Evolutionary conservation across 2,329 filamentous ascomycete species (phyloP).

Genomic region (Madurella mycetomatis): DNA sequence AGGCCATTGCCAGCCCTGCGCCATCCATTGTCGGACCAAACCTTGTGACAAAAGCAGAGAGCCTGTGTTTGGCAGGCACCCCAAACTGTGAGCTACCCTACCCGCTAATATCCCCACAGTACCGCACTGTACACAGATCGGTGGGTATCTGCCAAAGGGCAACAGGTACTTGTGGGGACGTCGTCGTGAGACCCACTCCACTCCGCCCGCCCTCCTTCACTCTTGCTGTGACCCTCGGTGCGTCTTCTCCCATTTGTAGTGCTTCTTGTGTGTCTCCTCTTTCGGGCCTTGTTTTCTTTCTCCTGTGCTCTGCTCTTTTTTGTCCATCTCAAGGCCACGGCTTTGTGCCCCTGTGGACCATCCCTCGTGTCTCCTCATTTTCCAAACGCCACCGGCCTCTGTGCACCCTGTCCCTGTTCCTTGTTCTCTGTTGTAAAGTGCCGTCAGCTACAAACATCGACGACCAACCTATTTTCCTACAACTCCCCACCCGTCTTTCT

Average conservation of each 20-base stretch:
- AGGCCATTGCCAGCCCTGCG: slow-evolving; percentile 8
- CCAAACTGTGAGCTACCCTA: slow-evolving; percentile 5
- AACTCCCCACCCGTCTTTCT: background rate
- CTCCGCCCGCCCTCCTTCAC: slow-evolving; percentile 17
- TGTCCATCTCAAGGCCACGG: slow-evolving; percentile 10
- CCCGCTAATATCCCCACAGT: background rate
- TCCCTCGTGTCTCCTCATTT: slow-evolving; percentile 15
- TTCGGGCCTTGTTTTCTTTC: slow-evolving; percentile 16
- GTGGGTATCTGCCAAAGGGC: background rate
- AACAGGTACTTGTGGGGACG: slow-evolving; percentile 6
- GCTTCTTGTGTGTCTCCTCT: slow-evolving; percentile 4
- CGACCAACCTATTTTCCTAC: background rate
- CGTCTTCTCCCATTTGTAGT: slow-evolving; percentile 14
- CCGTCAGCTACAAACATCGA: background rate
- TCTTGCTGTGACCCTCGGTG: slow-evolving; percentile 17
- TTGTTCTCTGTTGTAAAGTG: background rate
- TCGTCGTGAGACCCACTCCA: slow-evolving; percentile 23
- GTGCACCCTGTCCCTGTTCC: background rate
- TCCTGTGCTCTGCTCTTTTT: slow-evolving; percentile 2
- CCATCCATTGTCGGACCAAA: slow-evolving; percentile 10
- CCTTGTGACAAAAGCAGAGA: slow-evolving; percentile 15
- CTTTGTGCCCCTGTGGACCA: slow-evolving; percentile 12
- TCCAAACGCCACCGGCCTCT: background rate
- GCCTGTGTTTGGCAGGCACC: slow-evolving; percentile 13
- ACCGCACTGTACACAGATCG: background rate